Evolutionary conservation across 2,329 filamentous ascomycete species (phyloP).

Genomic region (Diaporthe vaccinii): DNA sequence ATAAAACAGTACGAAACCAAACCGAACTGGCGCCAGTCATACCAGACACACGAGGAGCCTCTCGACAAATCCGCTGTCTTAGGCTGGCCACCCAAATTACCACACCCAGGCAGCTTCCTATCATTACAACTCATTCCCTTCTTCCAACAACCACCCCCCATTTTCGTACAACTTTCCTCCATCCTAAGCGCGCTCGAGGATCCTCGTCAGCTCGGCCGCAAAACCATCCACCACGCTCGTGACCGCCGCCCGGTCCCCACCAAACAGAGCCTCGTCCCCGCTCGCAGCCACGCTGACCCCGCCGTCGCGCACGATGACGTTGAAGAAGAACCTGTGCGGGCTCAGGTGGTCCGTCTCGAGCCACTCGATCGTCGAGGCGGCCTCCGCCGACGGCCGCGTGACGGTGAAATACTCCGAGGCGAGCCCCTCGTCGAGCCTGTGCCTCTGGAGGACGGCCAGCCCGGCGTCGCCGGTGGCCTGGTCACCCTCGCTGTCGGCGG

Average conservation of each 20-base stretch:
- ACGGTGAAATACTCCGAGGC: constrained; percentile 42
- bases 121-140: neutral
- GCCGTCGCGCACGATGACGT: constrained; percentile 37
- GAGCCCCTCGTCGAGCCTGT: constrained; percentile 40
- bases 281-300: constrained; percentile 38
- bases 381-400: constrained; percentile 17
- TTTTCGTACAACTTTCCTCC: too few species aligned
- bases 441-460: constrained; percentile 31
- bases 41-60: neutral
- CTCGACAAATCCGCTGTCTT: neutral
- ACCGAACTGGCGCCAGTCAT: neutral
- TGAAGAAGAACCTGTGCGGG: constrained; percentile 40
- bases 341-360: constrained; percentile 32
- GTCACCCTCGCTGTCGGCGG: neutral
- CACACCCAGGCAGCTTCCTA: neutral
- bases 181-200: constrained; percentile 16
- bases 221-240: constrained; percentile 22
- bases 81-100: too few species aligned
- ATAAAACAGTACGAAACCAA: neutral
- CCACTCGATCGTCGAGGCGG: constrained; percentile 26
- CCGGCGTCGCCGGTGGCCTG: neutral
- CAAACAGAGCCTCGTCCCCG: constrained; percentile 37
- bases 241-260: constrained; percentile 21
- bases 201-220: constrained; percentile 27
- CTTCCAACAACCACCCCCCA: neutral